Conservation (phyloP, 2,329 filamentous ascomycete genomes). For the Microdochium trichocladiopsis region DNA sequence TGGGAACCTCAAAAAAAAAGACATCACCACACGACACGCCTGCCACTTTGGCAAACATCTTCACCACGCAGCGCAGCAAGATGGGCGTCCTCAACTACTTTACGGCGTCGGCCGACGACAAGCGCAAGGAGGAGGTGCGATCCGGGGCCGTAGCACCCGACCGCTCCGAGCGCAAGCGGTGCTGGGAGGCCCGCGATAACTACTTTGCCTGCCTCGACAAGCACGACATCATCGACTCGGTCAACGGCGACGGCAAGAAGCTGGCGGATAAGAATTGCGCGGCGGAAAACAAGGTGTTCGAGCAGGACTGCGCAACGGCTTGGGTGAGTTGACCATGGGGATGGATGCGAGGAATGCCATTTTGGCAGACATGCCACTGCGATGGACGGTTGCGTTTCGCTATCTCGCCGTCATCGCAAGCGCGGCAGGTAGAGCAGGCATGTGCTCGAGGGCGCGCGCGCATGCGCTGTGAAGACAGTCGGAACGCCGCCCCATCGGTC, state of each 20-base stretch:
- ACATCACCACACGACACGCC: too few relatives aligned
- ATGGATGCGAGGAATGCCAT: too few relatives aligned
- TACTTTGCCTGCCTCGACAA: conserved; percentile 87
- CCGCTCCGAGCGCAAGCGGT: conserved; percentile 70
- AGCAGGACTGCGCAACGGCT: conserved; percentile 77
- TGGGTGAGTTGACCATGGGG: conserved; percentile 59
- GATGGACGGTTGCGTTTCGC: too few relatives aligned
- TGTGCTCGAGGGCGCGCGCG: too few relatives aligned
- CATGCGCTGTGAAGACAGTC: too few relatives aligned
- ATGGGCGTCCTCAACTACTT: conserved; percentile 44
- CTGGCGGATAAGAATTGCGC: conserved; percentile 48
- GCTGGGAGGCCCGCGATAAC: conserved; percentile 83
- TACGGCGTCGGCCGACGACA: conserved; percentile 29
- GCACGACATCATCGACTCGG: conserved; percentile 71
- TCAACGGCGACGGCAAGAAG: conserved; percentile 46
- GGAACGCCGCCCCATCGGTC: not conserved
- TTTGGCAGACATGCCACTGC: too few relatives aligned
- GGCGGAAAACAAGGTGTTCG: conserved; percentile 59
- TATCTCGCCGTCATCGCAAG: too few relatives aligned
- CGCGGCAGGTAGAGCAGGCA: too few relatives aligned
- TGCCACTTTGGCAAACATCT: too few relatives aligned
- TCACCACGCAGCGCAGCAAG: conserved; percentile 3
- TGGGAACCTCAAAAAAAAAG: too few relatives aligned
- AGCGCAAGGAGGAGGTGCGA: conserved; percentile 47
- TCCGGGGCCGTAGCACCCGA: conserved; percentile 68